These are phyloP conservation scores for Casuarina glauca DNA, from an alignment of 306 rosid genomes.

Conservation along the genomic window DNA sequence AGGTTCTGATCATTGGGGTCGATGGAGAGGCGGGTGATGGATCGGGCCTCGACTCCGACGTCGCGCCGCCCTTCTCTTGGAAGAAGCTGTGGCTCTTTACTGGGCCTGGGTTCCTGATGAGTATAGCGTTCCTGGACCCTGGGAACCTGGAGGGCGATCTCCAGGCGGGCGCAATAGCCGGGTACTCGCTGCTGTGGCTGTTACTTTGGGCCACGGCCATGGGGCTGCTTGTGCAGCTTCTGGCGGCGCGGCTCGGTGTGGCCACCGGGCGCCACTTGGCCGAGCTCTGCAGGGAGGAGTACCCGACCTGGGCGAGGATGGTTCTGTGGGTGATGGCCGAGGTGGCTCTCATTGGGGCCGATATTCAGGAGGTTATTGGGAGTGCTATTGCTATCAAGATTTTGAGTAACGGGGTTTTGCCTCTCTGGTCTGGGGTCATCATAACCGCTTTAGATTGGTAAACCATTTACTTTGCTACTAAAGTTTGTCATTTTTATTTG, in stretches of 20 bases:
- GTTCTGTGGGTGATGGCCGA: conserved; percentile 94
- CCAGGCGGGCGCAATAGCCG: conserved; percentile 91
- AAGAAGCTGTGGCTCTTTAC: conserved; percentile 93
- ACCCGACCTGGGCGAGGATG: conserved; percentile 78
- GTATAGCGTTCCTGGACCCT: conserved; percentile 93
- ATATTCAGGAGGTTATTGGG: conserved; percentile 96
- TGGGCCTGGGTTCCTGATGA: conserved; percentile 95
- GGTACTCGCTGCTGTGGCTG: conserved; percentile 87
- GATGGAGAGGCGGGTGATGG: conserved; percentile 36
- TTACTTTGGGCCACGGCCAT: conserved; percentile 92
- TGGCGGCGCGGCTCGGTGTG: conserved; percentile 90
- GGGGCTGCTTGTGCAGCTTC: conserved; percentile 84
- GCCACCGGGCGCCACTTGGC: conserved; percentile 93
- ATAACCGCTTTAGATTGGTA: conserved; percentile 93
- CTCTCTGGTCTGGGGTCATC: conserved; percentile 92
- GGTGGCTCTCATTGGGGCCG: conserved; percentile 87
- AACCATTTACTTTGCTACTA: not conserved
- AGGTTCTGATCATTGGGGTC: conserved; percentile 59
- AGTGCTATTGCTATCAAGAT: conserved; percentile 93
- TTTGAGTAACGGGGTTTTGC: conserved; percentile 69
- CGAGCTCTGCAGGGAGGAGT: conserved; percentile 91
- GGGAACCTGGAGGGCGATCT: conserved; percentile 96
- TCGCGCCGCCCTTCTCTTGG: conserved; percentile 83
- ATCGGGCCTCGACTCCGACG: not conserved
- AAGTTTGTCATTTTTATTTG: not conserved